Evolutionary conservation across 208 protist species (phyloP), one percentile per base, ranked within the genome.

Genomic region (Wallacemonas collosoma): DNA sequence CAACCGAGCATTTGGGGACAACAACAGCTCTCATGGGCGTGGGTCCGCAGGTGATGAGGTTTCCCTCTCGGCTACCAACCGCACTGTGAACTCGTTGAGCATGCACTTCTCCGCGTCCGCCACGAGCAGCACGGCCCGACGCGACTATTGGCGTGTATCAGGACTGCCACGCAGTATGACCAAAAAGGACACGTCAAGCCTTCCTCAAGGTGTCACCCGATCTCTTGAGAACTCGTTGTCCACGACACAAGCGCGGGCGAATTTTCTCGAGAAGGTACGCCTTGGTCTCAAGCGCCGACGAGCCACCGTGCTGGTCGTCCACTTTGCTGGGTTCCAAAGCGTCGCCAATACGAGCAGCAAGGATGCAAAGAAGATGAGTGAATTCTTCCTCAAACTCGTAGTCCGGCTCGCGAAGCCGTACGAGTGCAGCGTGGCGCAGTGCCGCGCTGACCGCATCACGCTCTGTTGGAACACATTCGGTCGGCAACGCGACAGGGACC

Each of bases 401-500:
- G 73, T 70, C 15, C 41, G 74, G 12, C 44, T 76, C 11, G 68
- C 66, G n/a, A 72, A 78, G 35, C 66, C 38, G 55, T 76, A 78
- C 67, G 11, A 75, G 47, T 84, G 71, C 12, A 72, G 63, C 43
- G 45, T 88, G 9, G 56, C 82, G 4, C 72, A 76, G 67, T 71
- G 75, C 55, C 68, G 66, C 43, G 63, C 78, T 35, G 81, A 89
- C 57, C 81, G 73, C 39, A 71, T 86, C 50, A 79, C 76, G 41
- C 44, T 83, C 38, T 66, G 73, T 11, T 91, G 83, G 87, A 89
- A 87, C 61, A 69, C 57, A 3, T 74, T 76, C 44, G 62, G 38
- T 17, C 41, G 41, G 2, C 63, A 47, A 26, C 58, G 48, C 2
- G 45, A 60, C 35, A 41, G 40, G 17, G 68, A 71, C 56, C 68